Evolutionary conservation across 2,329 filamentous ascomycete species (phyloP).

Genomic region (Xylariaceae sp.): DNA sequence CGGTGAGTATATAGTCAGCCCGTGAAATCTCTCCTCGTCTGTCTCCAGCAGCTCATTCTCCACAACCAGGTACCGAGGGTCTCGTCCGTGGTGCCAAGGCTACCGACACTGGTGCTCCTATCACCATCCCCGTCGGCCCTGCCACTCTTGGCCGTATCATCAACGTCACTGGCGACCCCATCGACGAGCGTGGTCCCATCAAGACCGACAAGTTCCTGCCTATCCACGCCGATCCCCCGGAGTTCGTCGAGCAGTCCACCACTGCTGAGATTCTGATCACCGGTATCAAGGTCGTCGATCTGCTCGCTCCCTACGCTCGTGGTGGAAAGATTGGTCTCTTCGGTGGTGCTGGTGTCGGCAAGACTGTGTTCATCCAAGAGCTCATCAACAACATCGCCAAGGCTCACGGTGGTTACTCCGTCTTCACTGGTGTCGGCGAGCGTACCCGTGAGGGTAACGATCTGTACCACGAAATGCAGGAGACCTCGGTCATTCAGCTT

Average conservation of each 20-base stretch:
- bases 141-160: slow-evolving; percentile 97
- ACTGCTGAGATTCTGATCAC: slow-evolving; percentile 94
- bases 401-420: slow-evolving; percentile 99
- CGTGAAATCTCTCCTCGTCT: slow-evolving; percentile 17
- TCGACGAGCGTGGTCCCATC: slow-evolving; percentile 98
- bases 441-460: slow-evolving; percentile 99
- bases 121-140: slow-evolving; percentile 92
- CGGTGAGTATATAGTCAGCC: slow-evolving; percentile 69
- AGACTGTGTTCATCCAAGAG: slow-evolving; percentile 99
- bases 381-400: slow-evolving; percentile 99
- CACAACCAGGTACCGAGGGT: slow-evolving; percentile 94
- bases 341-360: slow-evolving; percentile 99
- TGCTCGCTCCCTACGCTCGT: slow-evolving; percentile 98
- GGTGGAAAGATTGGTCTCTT: slow-evolving; percentile 99
- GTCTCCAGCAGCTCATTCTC: slow-evolving; percentile 20
- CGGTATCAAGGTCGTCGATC: slow-evolving; percentile 99
- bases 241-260: slow-evolving; percentile 94
- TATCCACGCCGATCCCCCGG: slow-evolving; percentile 91
- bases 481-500: slow-evolving; percentile 98
- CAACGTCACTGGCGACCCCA: slow-evolving; percentile 99
- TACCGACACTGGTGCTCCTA: slow-evolving; percentile 86
- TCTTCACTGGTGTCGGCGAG: slow-evolving; percentile 99
- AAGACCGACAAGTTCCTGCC: slow-evolving; percentile 83
- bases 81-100: slow-evolving; percentile 87
- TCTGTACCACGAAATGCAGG: slow-evolving; percentile 99